Evolutionary conservation across 2,329 filamentous ascomycete species (phyloP), one percentile per base, ranked within the genome.

Genomic region (Clonostachys solani): DNA sequence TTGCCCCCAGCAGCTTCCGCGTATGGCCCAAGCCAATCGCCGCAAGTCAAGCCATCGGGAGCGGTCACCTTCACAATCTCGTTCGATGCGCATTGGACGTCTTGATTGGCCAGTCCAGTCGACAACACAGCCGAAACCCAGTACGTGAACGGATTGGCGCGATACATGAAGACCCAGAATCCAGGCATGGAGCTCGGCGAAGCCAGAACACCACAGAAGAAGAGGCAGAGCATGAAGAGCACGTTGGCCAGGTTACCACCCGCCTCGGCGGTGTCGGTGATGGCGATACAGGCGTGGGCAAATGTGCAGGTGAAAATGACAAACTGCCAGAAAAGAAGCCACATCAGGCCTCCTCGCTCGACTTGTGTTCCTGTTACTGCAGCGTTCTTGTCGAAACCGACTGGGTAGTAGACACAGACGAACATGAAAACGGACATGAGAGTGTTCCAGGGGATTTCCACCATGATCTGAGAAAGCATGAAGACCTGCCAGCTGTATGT

Each of bases 401-500:
- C 79, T 2, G 84, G 83, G 58, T 84, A 89, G 65, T 87, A 88
- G 74, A 82, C 86, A 57, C 73, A 77, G 50, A 83, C 67, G 65
- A 75, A 89, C 52, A 83, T 77, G 44, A 88, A 62, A 16, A 84
- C 67, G 15, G 76, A 47, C 75, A 88, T 84, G 41, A 94, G 66
- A 0, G 83, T 78, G 61, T 94, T 90, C 84, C 88, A 96, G 0
- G 90, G 88, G 3, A 96, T 71, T 64, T 96, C 92, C 49, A 92
- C 89, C 33, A 90, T 68, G 52, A 95, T 86, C 64, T 92, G 88
- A 48, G 85, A 83, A 29, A 92, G 71, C 76, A 95, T 88, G 61
- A 95, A 95, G 6, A 89, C 81, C 61, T 87, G 83, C 90, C 89
- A 95, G 46, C 82, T 83, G 65, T 95, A 95, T 0, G 87, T 82